Evolutionary conservation across 2,329 filamentous ascomycete genomes (phyloP), one percentile per base, ranked within the genome.

Genomic region (Passalora sequoiae): DNA sequence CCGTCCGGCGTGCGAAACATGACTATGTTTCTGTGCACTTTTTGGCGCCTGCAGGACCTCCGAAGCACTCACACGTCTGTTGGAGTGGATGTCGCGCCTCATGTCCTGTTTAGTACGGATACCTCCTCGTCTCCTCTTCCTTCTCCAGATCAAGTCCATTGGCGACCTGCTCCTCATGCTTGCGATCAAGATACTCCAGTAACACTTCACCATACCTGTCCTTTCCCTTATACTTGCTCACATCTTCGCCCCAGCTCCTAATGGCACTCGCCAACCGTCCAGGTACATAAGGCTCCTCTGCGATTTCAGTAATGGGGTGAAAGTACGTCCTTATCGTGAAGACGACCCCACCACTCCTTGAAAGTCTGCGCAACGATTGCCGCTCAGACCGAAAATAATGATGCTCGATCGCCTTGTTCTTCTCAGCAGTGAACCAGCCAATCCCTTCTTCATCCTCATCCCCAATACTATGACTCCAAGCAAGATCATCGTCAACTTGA

Each of bases 281-380:
- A 0, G 87, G 86, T 1, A 94, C 86, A 61, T 85, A 86, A 13
- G 81, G 77, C 66, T 91, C 85, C 60, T 78, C 63, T 0, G 68
- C 80, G 45, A 91, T 76, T 12, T 82, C 78, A 0, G 73, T 81
- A 21, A 91, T 66, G 0, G 83, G 84, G 46, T 81, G 76, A 58
- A 91, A 89, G 62, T 91, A 91, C 1, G 86, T 91, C 9, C 86
- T 71, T 38, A 91, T 87, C 0, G 86, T 89, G 57, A 91, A 91
- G 3, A 83, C 77, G 7, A 73, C 66, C 17, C 65, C 71, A 13
- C 71, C 71, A 27, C 66, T 66, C 24, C 66, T 59, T 3, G 71
- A 70, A 19, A 74, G 68, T 37, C 85, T 66, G 9, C 84, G 68
- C 39, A 91, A 60, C 13, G 76, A 78, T 69, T 91, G 86, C 31